These are phyloP conservation scores for Arachnopeziza araneosa DNA, from an alignment of 2,329 filamentous ascomycete species.

Conservation along the genomic window DNA sequence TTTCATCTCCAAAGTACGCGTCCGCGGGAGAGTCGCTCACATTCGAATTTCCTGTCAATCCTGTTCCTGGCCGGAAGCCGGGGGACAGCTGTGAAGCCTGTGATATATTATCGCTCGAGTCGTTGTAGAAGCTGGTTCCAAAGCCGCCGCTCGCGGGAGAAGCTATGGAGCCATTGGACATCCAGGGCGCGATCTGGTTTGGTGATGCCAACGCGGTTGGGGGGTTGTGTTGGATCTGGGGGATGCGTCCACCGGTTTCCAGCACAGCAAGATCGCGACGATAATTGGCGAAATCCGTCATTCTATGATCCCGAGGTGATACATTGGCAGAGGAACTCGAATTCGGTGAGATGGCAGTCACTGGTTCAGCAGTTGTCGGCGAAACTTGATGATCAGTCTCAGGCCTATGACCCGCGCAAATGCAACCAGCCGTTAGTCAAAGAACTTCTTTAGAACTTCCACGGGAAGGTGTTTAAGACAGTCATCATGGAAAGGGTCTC, in stretches of 20 bases:
- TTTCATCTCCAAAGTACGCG: constrained; percentile 61
- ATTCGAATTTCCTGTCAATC: constrained; percentile 39
- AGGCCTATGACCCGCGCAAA: constrained; percentile 25
- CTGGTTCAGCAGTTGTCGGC: constrained; percentile 27
- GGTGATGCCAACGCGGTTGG: constrained; percentile 48
- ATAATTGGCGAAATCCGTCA: constrained; percentile 58
- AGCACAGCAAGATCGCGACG: constrained; percentile 66
- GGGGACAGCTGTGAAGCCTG: constrained; percentile 61
- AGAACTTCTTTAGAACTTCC: constrained; percentile 25
- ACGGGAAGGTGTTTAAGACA: constrained; percentile 12
- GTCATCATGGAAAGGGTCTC: constrained; percentile 7
- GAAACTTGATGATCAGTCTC: constrained; percentile 30
- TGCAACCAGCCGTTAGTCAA: constrained; percentile 32
- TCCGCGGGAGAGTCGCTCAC: constrained; percentile 55
- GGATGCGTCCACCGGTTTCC: constrained; percentile 52
- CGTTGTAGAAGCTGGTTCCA: constrained; percentile 61
- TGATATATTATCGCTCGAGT: constrained; percentile 72
- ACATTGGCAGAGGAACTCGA: constrained; percentile 27
- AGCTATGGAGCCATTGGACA: constrained; percentile 33
- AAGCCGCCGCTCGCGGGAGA: constrained; percentile 29
- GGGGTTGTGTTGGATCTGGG: constrained; percentile 54
- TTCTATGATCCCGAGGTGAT: constrained; percentile 30
- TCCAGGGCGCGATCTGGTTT: constrained; percentile 49
- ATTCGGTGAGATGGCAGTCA: constrained; percentile 18
- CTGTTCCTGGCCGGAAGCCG: constrained; percentile 53